Evolutionary conservation across 2,329 filamentous ascomycete genomes (phyloP).

Genomic region (Penicillium hesseltinei): DNA sequence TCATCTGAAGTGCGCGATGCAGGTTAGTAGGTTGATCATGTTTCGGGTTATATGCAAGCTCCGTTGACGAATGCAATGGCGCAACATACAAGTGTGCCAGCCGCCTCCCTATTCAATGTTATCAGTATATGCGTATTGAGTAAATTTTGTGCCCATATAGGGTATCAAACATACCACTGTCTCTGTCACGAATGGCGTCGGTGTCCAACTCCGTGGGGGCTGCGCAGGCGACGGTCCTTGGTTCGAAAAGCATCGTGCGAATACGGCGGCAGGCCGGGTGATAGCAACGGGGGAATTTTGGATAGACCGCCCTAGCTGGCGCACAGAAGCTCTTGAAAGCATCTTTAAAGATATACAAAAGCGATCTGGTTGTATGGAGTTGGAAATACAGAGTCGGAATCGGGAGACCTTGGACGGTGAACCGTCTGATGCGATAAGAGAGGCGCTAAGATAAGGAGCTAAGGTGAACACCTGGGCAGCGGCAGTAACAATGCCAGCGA

Average conservation of each 20-base stretch:
- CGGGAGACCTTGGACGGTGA: slow-evolving; percentile 6
- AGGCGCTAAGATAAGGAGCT: slow-evolving; percentile 20
- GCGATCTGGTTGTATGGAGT: slow-evolving; percentile 1
- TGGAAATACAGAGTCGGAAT: slow-evolving; percentile 2
- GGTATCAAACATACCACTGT: slow-evolving; percentile 50
- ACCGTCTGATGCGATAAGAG: slow-evolving; percentile 14
- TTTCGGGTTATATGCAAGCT: slow-evolving; percentile 17
- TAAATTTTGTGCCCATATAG: not conserved
- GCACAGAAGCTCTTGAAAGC: slow-evolving; percentile 23
- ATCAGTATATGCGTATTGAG: slow-evolving; percentile 20
- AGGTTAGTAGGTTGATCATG: slow-evolving; percentile 10
- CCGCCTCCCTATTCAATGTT: slow-evolving; percentile 60
- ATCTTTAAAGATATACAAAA: slow-evolving; percentile 17
- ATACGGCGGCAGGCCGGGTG: slow-evolving; percentile 3
- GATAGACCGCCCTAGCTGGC: slow-evolving; percentile 24
- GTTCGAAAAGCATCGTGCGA: slow-evolving; percentile 32
- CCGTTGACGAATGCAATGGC: slow-evolving; percentile 11
- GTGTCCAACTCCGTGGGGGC: slow-evolving; percentile 47
- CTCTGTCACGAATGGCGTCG: slow-evolving; percentile 56
- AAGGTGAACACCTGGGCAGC: not conserved
- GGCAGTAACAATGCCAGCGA: not conserved
- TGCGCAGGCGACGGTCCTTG: slow-evolving; percentile 25
- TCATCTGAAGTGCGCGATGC: slow-evolving; percentile 56
- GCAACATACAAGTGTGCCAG: slow-evolving; percentile 70
- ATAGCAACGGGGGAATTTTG: slow-evolving; percentile 6